phyloP scores from a whole-genome alignment of 129 eudicot genomes.

The Mikania micrantha region DNA sequence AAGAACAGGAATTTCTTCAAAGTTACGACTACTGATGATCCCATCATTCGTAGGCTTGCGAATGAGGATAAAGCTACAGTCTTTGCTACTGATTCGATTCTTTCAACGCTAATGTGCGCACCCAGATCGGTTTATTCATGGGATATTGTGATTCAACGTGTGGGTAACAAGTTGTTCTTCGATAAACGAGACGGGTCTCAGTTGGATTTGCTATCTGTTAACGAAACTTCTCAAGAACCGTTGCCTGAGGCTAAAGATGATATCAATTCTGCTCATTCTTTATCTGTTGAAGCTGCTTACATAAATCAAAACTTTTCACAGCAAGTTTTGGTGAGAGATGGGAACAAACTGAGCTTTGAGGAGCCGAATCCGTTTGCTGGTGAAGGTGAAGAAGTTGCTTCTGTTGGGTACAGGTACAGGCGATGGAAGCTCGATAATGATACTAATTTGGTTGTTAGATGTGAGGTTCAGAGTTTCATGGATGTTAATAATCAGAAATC shows the following conservation, averaged over 20 bases:
- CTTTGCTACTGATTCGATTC: conserved; percentile 62
- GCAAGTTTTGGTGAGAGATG: conserved; percentile 72
- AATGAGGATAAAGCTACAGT: conserved; percentile 84
- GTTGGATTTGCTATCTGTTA: conserved; percentile 66
- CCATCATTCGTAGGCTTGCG: conserved; percentile 56
- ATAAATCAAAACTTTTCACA: conserved; percentile 84
- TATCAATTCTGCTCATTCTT: conserved; percentile 65
- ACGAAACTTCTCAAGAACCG: conserved; percentile 83
- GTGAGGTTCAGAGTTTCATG: conserved; percentile 72
- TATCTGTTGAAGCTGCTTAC: conserved; percentile 78
- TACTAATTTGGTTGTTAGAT: conserved; percentile 58
- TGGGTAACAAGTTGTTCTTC: conserved; percentile 75
- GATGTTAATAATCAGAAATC: conserved; percentile 58
- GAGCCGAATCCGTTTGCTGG: conserved; percentile 72
- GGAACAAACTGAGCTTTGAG: conserved; percentile 55
- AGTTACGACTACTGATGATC: conserved; percentile 80
- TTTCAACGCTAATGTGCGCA: conserved; percentile 70
- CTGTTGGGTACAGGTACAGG: conserved; percentile 77
- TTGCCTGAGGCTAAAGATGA: conserved; percentile 84
- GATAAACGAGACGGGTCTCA: conserved; percentile 90
- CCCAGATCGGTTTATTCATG: conserved; percentile 76
- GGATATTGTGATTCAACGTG: conserved; percentile 87
- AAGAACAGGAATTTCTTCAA: conserved; percentile 71
- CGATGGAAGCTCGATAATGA: conserved; percentile 78
- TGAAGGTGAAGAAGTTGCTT: conserved; percentile 79